Base-by-base conservation (phyloP, 352 stramenopile genomes). In the Globisporangium middletonii region DNA sequence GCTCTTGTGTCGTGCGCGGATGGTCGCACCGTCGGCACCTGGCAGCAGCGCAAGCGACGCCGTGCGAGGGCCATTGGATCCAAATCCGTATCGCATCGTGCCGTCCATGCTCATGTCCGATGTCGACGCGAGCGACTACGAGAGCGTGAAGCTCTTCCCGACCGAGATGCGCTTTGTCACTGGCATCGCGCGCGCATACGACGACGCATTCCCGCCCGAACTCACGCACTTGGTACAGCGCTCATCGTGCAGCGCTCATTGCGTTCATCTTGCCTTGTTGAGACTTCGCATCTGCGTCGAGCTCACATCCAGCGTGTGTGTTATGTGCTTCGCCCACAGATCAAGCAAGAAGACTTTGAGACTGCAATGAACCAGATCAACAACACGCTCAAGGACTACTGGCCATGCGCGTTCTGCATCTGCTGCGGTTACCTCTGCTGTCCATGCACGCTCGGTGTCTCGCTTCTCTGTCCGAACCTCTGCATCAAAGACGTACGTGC, bases 351-450 rank as follows among this genome's bases (percentile, higher is more conserved):
- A 26, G 77, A 91, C 43, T 91, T 91, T 51, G 68, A 77, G 50
- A 72, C 77, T 16, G 81, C 81, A 35, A 86, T 91, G 64, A 88
- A 89, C 64, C 77, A 91, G 72, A 86, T 91, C 68, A 91, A 91
- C 78, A 89, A 89, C 69, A 91, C 81, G 28, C 71, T 91, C 59
- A 74, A 82, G 62, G 81, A 88, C 70, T 91, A 91, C 62, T 91
- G 81, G 81, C 81, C 81, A 37, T 89, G 81, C 59, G 67, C 77
- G 41, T 84, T 89, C 60, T 91, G 78, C 59, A 67, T 91, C 46
- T 85, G 64, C 55, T 87, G 68, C n/a, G 81, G 81, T 6, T 91
- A 89, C 55, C 46, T 62, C 23, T 88, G 74, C 62, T 89, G 77
- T 30, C 69, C 75, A 4, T 91, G 81, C 59, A 89, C 81, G 9